These are phyloP conservation scores for Mycena leptocephala DNA, from an alignment of 768 basidiomycete species.

Conservation along the genomic window DNA sequence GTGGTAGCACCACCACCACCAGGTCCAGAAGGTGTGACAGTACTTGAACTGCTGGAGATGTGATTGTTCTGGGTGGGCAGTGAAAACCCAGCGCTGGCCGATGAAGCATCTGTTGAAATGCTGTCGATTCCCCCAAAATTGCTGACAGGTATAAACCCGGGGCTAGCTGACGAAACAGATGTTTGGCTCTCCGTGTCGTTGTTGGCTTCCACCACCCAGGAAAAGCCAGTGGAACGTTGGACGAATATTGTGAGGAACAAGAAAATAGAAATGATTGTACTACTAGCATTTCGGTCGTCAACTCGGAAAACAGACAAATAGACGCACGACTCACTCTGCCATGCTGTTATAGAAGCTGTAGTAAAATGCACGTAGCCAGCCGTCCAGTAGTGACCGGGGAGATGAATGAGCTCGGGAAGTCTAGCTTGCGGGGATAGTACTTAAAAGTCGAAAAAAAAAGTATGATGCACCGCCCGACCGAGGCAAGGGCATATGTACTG, in stretches of 20 bases:
- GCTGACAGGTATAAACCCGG: background rate
- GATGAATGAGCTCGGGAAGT: background rate
- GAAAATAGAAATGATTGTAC: background rate
- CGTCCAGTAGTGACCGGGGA: background rate
- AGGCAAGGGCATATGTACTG: slow-evolving; percentile 3
- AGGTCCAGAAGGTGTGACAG: no score
- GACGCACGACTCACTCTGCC: slow-evolving; percentile 2
- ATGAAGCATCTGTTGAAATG: background rate
- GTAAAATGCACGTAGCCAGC: background rate
- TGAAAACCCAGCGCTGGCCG: no score
- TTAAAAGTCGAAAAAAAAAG: background rate
- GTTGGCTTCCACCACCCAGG: background rate
- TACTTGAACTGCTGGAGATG: no score
- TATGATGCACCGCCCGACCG: slow-evolving; percentile 14
- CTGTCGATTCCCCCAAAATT: no score
- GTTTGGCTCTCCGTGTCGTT: background rate
- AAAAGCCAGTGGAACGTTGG: background rate
- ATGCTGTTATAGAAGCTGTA: background rate
- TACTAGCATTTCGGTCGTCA: background rate
- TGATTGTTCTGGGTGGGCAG: no score
- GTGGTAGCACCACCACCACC: no score
- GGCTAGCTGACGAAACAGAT: background rate
- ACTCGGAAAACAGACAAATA: background rate
- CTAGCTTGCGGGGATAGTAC: background rate
- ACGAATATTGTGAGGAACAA: background rate